Base-by-base conservation (phyloP, 306 rosid genomes). In the Cajanus cajan region DNA sequence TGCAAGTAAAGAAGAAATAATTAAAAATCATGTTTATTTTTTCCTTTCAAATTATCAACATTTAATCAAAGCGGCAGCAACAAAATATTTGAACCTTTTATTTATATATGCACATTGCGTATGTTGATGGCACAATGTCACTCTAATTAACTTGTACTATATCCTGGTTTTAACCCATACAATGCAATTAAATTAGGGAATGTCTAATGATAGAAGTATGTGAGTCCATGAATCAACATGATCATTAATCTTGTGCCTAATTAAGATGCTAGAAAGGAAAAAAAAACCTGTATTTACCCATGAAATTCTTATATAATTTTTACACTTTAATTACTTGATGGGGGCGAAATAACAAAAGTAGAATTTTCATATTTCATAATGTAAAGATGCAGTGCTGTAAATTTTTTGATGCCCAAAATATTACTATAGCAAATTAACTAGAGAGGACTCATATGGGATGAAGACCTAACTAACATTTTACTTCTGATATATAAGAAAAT, bases 181-280 rank as follows among this genome's bases (percentile, higher is more conserved):
- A 73, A 16, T 41, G 14, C 36, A 40, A 68, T 39, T 39, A 68
- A 82, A 50, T 25, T 65, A 61, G 13, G 28, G n/a, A n/a, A 6
- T 82, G 33, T 70, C 44, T 74, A 41, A 51, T 39, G 69, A 70
- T 41, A 76, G 62, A 69, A 77, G 22, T 39, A 82, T 19, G 47
- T 36, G 52, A 47, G 6, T 47, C 59, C 55, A 77, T 31, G 31
- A 63, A 18, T 52, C 64, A 19, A 44, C 64, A 41, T 11, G 25
- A 63, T 6, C 16, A 69, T 13, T 70, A n/a, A n/a, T n/a, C n/a
- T 48, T 14, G 39, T 33, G 28, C 37, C 50, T 22, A 34, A 28
- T 28, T 3, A 28, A 44, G 2, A 52, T 15, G 65, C 33, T 40
- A 37, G 22, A 71, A 72, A 50, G 66, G 14, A 61, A 65, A 21